These are phyloP conservation scores for Chrysoporthe austroafricana DNA, from an alignment of 2,329 filamentous ascomycete genomes.

Conservation along the genomic window DNA sequence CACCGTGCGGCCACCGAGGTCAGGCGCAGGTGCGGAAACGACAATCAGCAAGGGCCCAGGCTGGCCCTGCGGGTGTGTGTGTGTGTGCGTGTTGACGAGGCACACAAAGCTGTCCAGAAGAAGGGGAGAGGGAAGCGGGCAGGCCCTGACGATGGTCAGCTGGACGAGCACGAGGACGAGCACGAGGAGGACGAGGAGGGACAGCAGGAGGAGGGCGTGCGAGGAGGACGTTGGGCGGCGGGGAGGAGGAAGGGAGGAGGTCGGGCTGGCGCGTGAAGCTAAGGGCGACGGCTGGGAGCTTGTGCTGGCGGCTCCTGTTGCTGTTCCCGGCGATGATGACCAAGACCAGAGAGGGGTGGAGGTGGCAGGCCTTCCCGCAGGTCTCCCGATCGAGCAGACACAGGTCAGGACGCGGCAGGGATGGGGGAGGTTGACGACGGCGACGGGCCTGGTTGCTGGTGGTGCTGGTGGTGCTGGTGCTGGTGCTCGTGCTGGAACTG, in stretches of 20 bases:
- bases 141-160: neutral
- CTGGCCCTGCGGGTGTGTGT: neutral
- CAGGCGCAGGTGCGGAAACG: constrained; percentile 16
- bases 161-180: neutral
- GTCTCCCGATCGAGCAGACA: neutral
- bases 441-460: neutral
- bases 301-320: constrained; percentile 12
- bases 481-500: no score
- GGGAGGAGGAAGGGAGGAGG: constrained; percentile 1
- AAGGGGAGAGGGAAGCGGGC: neutral
- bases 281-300: constrained; percentile 2
- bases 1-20: constrained; percentile 27
- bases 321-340: constrained; percentile 22
- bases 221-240: neutral
- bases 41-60: constrained; percentile 21
- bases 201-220: neutral
- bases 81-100: neutral
- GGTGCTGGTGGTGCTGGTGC: no score
- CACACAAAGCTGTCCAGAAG: neutral
- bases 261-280: constrained; percentile 2
- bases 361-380: neutral
- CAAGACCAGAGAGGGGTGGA: neutral
- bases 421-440: neutral
- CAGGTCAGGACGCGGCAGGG: constrained; percentile 4
- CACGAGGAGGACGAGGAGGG: neutral